These are phyloP conservation scores for Neurospora sp. DNA, from an alignment of 495 filamentous ascomycete species.

Conservation along the genomic window DNA sequence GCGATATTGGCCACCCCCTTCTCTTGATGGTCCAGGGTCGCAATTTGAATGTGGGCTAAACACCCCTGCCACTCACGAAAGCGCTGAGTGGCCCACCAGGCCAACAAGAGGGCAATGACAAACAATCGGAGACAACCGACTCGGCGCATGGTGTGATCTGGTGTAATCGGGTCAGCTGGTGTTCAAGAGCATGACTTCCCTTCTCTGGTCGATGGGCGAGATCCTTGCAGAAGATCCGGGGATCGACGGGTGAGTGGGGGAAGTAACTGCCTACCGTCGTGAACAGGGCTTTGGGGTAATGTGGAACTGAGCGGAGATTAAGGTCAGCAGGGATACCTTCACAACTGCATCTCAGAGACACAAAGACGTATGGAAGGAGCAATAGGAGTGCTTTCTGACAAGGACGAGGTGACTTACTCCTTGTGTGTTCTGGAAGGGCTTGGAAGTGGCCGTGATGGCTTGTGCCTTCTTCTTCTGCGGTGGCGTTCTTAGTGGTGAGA, in stretches of 20 bases:
- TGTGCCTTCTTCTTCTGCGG: background rate
- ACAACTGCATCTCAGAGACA: background rate
- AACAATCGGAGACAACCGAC: background rate
- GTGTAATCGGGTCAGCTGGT: background rate
- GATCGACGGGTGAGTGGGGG: background rate
- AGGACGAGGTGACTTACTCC: background rate
- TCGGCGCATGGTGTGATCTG: background rate
- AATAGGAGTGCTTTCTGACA: background rate
- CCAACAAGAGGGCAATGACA: background rate
- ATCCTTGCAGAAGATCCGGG: background rate
- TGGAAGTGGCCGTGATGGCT: background rate
- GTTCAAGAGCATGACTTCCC: background rate
- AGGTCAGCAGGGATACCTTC: background rate
- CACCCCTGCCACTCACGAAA: background rate
- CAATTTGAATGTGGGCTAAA: background rate
- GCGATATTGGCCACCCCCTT: background rate
- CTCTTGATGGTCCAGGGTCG: background rate
- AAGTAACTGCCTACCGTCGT: background rate
- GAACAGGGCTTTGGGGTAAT: background rate
- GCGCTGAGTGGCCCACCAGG: background rate
- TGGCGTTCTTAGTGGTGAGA: background rate
- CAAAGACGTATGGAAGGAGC: background rate
- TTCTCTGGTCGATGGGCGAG: background rate
- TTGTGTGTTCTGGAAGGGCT: background rate
- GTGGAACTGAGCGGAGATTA: background rate